phyloP scores from a whole-genome alignment of 805 yeast species.

The Candida anglica region DNA sequence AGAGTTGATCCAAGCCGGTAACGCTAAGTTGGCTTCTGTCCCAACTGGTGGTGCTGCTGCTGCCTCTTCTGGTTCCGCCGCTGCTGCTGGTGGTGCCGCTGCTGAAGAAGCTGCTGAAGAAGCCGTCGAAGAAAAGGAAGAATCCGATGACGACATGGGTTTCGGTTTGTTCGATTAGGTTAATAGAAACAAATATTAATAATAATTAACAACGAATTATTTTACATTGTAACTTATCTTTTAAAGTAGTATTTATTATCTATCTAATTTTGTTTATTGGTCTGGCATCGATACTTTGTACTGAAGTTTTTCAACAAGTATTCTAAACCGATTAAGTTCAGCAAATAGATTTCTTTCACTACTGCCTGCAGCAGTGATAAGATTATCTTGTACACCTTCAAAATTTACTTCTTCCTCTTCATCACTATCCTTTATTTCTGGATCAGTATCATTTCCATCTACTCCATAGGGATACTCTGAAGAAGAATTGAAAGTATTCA shows the following conservation, averaged over 20 bases:
- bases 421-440: slow-evolving; percentile 15
- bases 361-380: slow-evolving; percentile 4
- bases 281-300: slow-evolving; percentile 8
- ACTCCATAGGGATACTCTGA: slow-evolving; percentile 1
- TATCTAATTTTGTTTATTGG: slow-evolving; percentile 1
- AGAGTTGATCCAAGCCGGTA: slow-evolving; percentile 92
- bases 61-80: slow-evolving; percentile 66
- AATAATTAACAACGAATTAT: background rate
- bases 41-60: slow-evolving; percentile 98
- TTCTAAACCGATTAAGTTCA: slow-evolving; percentile 23
- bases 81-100: slow-evolving; percentile 66
- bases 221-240: background rate
- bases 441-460: background rate
- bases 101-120: slow-evolving; percentile 70
- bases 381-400: slow-evolving; percentile 1
- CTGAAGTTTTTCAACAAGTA: slow-evolving; percentile 21
- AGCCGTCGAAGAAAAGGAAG: slow-evolving; percentile 60
- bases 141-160: slow-evolving; percentile 80
- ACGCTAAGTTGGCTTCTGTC: slow-evolving; percentile 93
- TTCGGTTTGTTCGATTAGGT: slow-evolving; percentile 96
- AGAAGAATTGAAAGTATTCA: slow-evolving; percentile 2
- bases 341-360: slow-evolving; percentile 6
- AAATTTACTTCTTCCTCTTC: slow-evolving; percentile 12
- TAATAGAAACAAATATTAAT: slow-evolving; percentile 1
- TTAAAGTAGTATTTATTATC: slow-evolving; percentile 1